Evolutionary conservation across 768 basidiomycete genomes (phyloP).

Genomic region (Kwoniella pini): DNA sequence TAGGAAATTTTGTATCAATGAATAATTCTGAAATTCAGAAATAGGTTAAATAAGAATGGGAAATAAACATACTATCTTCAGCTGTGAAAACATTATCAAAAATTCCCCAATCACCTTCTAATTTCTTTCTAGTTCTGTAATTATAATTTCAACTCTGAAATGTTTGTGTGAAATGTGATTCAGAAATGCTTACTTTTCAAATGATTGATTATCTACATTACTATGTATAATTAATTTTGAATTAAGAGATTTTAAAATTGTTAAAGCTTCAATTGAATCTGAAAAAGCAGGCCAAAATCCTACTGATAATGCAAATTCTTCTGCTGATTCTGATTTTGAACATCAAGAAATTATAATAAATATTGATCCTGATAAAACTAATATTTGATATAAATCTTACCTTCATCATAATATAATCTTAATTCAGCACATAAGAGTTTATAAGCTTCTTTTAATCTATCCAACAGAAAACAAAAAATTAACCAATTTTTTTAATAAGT

Average conservation of each 20-base stretch:
- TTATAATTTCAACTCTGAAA: background rate
- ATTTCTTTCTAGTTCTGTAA: constrained; percentile 28
- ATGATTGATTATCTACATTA: constrained; percentile 33
- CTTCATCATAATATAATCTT: constrained; percentile 23
- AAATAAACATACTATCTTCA: constrained; percentile 28
- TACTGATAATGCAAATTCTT: constrained; percentile 22
- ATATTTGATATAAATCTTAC: too few species aligned
- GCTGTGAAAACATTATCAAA: constrained; percentile 35
- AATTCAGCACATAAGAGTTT: constrained; percentile 13
- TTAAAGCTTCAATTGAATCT: constrained; percentile 22
- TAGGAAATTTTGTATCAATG: background rate
- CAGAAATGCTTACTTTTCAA: constrained; percentile 25
- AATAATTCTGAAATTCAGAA: background rate
- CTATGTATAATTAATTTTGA: constrained; percentile 29
- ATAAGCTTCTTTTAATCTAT: constrained; percentile 27
- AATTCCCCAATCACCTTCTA: constrained; percentile 15
- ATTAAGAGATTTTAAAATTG: constrained; percentile 11
- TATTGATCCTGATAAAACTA: background rate
- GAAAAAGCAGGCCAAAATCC: constrained; percentile 33
- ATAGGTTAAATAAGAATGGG: background rate
- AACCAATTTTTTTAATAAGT: background rate
- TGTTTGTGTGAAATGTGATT: background rate
- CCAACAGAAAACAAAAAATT: too few species aligned
- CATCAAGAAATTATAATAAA: background rate
- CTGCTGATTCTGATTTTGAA: constrained; percentile 4